A percentile compares a stretch with the other conserved stretches of the same genome.
phyloP scores from a whole-genome alignment of 441 rosid genomes.

The Euphorbia celastroides region DNA sequence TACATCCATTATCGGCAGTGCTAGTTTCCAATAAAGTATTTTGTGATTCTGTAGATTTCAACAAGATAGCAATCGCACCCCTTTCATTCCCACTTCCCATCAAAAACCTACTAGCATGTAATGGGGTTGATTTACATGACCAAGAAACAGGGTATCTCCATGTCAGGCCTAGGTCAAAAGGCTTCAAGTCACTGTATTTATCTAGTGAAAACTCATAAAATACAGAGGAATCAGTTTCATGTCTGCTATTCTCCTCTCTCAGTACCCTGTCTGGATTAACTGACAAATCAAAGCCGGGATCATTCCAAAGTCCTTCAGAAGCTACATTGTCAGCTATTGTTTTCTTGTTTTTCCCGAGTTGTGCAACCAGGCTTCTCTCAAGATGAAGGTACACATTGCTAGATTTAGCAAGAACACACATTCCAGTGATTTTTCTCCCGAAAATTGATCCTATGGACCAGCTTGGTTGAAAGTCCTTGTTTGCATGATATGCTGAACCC shows the following conservation, averaged over 20 bases:
- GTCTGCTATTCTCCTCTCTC: slow-evolving; percentile 36
- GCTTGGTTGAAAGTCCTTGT: slow-evolving; percentile 52
- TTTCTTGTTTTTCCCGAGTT: slow-evolving; percentile 30
- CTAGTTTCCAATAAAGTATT: slow-evolving; percentile 26
- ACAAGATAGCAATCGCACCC: slow-evolving; percentile 86
- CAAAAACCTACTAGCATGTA: slow-evolving; percentile 71
- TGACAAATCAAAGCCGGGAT: slow-evolving; percentile 49
- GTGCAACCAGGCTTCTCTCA: slow-evolving; percentile 44
- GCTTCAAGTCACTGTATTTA: slow-evolving; percentile 45
- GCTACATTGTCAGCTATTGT: slow-evolving; percentile 16
- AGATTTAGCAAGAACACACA: slow-evolving; percentile 67
- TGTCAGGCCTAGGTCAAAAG: slow-evolving; percentile 62
- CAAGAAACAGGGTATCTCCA: slow-evolving; percentile 76
- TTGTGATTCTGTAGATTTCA: slow-evolving; percentile 46
- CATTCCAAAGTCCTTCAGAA: slow-evolving; percentile 29
- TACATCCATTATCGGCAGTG: slow-evolving; percentile 29
- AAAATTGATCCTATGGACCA: slow-evolving; percentile 84
- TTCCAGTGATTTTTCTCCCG: slow-evolving; percentile 62
- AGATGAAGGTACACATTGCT: slow-evolving; percentile 72
- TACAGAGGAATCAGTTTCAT: slow-evolving; percentile 27
- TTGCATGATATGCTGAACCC: slow-evolving; percentile 19
- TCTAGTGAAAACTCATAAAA: slow-evolving; percentile 52
- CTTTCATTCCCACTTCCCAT: slow-evolving; percentile 99
- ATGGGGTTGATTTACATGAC: slow-evolving; percentile 63
- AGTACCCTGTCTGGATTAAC: slow-evolving; percentile 54